These are phyloP conservation scores for Zygosaccharomyces sapae DNA, from an alignment of 1,139 yeast species.

Conservation along the genomic window DNA sequence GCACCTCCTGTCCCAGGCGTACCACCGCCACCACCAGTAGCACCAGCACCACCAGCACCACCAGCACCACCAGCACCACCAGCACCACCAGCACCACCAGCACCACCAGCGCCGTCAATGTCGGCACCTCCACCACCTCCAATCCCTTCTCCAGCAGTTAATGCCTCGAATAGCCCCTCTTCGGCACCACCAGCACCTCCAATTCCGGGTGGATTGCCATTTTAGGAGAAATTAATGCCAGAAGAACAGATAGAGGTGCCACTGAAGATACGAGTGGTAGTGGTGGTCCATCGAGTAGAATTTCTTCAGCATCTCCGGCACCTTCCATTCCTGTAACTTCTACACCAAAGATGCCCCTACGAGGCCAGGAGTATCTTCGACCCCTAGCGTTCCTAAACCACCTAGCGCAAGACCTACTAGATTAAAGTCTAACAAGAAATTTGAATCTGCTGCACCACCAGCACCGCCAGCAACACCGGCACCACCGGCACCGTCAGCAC, in stretches of 20 bases:
- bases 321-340: conserved; percentile 25
- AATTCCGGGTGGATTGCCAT: conserved; percentile 21
- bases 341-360: conserved; percentile 31
- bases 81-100: conserved; percentile 23
- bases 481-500: too few relatives aligned
- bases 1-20: too few relatives aligned
- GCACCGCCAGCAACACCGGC: conserved; percentile 34
- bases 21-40: too few relatives aligned
- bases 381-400: conserved; percentile 15
- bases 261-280: conserved; percentile 12
- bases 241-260: conserved; percentile 22
- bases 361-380: conserved; percentile 15
- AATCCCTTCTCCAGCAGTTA: conserved; percentile 28
- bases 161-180: conserved; percentile 18
- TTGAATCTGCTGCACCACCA: conserved; percentile 1
- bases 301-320: conserved; percentile 15
- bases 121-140: conserved; percentile 23
- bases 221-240: conserved; percentile 26
- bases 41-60: conserved; percentile 26
- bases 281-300: conserved; percentile 13
- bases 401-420: conserved; percentile 2
- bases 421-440: background rate
- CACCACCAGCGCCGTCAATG: conserved; percentile 25
- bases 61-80: conserved; percentile 30
- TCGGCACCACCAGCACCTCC: conserved; percentile 14